Evolutionary conservation across 441 rosid genomes (phyloP).

Genomic region (Populus hybrid): DNA sequence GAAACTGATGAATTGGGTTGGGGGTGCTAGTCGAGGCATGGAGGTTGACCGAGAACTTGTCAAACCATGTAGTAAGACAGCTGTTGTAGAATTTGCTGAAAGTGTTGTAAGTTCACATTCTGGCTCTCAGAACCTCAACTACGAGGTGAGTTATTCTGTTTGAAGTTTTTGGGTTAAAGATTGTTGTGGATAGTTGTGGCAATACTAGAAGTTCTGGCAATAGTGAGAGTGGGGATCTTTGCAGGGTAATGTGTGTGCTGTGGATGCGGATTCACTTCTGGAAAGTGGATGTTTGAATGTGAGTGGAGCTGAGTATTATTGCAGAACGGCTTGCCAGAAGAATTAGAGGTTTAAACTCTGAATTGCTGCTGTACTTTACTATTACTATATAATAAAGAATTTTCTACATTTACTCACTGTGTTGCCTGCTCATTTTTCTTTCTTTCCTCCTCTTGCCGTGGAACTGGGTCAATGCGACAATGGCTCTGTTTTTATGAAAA

Average conservation of each 20-base stretch:
- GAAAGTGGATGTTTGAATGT: conserved; percentile 38
- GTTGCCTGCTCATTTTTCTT: conserved; percentile 1
- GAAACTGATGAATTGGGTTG: conserved; percentile 26
- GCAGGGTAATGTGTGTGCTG: conserved; percentile 42
- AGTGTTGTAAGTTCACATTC: conserved; percentile 34
- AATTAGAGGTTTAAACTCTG: conserved; percentile 49
- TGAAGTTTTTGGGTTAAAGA: conserved; percentile 35
- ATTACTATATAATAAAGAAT: background rate
- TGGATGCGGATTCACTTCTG: conserved; percentile 31
- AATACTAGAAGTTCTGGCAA: conserved; percentile 28
- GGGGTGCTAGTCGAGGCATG: conserved; percentile 12
- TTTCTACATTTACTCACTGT: conserved; percentile 3
- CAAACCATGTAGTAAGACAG: conserved; percentile 32
- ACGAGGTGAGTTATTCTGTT: conserved; percentile 52
- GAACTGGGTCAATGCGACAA: conserved; percentile 19
- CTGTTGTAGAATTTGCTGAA: conserved; percentile 33
- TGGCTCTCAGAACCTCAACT: conserved; percentile 40
- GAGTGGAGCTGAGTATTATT: conserved; percentile 18
- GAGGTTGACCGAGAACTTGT: conserved; percentile 41
- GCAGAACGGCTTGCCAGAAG: conserved; percentile 44
- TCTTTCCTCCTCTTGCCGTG: background rate
- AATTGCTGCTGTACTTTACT: conserved; percentile 16
- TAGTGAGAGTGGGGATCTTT: conserved; percentile 46
- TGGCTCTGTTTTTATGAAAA: conserved; percentile 9
- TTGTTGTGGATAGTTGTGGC: conserved; percentile 31